Conservation (phyloP, 192 early-diverging fungal species). For the Irineochytrium annulatum region DNA sequence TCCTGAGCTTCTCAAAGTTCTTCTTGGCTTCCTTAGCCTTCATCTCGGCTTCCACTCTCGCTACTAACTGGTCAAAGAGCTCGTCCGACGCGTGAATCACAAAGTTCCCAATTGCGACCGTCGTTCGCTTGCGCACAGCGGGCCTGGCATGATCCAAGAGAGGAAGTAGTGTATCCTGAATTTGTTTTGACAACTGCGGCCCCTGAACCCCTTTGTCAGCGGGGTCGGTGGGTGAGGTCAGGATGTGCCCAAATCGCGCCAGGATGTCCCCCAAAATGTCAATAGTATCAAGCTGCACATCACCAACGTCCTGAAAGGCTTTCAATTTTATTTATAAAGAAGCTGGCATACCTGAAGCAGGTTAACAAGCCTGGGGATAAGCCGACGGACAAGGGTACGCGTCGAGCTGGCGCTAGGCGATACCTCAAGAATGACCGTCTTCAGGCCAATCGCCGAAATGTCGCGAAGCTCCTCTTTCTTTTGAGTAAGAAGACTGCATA, state of each 20-base stretch:
- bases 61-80: constrained; percentile 64
- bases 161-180: constrained; percentile 62
- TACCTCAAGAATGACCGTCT: constrained; percentile 75
- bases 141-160: constrained; percentile 66
- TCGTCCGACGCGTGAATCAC: constrained; percentile 64
- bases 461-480: constrained; percentile 67
- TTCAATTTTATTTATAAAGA: too few relatives aligned
- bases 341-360: constrained; percentile 63
- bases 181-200: constrained; percentile 44
- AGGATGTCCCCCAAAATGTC: constrained; percentile 74
- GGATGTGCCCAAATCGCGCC: constrained; percentile 60
- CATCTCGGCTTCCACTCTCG: constrained; percentile 50
- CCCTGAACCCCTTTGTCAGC: not conserved
- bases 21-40: constrained; percentile 43
- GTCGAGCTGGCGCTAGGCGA: constrained; percentile 48
- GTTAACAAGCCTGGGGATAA: constrained; percentile 65
- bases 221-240: constrained; percentile 34
- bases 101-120: constrained; percentile 63
- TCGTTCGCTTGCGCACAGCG: constrained; percentile 75
- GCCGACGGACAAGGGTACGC: constrained; percentile 49
- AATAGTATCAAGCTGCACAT: constrained; percentile 57
- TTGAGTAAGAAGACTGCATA: constrained; percentile 60
- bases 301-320: constrained; percentile 19
- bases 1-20: constrained; percentile 65
- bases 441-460: constrained; percentile 79